Percentiles rank a stretch among this genome's conserved stretches.
These are phyloP conservation scores for Hypericum perforatum DNA, from an alignment of 345 rosid genomes.

Conservation along the genomic window DNA sequence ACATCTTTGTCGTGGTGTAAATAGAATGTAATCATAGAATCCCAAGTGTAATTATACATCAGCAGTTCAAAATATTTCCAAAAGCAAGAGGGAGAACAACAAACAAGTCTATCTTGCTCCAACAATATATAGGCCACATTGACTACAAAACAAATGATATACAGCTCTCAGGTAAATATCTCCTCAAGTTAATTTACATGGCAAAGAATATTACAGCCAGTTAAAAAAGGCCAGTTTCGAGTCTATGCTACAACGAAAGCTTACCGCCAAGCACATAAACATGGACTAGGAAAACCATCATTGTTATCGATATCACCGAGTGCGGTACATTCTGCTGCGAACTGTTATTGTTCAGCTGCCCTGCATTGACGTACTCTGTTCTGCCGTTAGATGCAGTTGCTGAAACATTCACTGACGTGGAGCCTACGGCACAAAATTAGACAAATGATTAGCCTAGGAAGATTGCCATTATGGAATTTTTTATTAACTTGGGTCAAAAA, in stretches of 20 bases:
- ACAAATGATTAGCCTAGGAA: not conserved
- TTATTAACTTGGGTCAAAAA: not conserved
- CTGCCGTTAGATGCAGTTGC: slow-evolving; percentile 44
- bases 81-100: no score
- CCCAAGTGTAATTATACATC: no score
- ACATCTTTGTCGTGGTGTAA: no score
- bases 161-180: not conserved
- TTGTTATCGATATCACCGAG: slow-evolving; percentile 10
- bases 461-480: not conserved
- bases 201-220: not conserved
- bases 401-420: slow-evolving; percentile 65
- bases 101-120: no score
- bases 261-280: slow-evolving; percentile 16
- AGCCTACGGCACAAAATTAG: slow-evolving; percentile 34
- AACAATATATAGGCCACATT: no score
- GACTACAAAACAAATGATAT: no score
- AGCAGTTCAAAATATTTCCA: no score
- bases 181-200: slow-evolving; percentile 9
- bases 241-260: slow-evolving; percentile 36
- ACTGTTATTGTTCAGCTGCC: slow-evolving; percentile 34
- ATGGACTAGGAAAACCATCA: slow-evolving; percentile 18
- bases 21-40: no score
- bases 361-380: slow-evolving; percentile 63
- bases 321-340: slow-evolving; percentile 16
- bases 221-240: not conserved